These are phyloP conservation scores for Penicillium brevicompactum DNA, from an alignment of 2,329 filamentous ascomycete species.

Conservation along the genomic window DNA sequence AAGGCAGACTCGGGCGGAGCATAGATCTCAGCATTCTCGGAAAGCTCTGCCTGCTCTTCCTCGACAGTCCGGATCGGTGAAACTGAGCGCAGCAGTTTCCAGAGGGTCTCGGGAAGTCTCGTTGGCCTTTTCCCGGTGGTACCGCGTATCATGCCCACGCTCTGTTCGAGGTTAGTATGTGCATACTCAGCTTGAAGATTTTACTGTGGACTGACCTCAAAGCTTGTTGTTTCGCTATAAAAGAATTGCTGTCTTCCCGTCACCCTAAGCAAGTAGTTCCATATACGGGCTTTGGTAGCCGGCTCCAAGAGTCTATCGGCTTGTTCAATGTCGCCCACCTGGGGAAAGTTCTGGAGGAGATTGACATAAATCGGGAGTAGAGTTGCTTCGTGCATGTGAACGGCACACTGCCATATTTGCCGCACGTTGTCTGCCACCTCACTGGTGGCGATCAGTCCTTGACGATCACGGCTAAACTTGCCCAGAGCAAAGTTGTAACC, in stretches of 20 bases:
- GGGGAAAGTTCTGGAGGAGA: background rate
- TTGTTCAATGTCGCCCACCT: background rate
- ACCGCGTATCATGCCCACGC: background rate
- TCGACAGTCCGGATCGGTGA: background rate
- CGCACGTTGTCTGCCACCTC: background rate
- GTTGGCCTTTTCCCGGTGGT: background rate
- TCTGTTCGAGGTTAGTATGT: background rate
- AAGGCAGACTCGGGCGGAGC: background rate
- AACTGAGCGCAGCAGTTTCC: background rate
- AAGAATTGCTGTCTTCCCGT: background rate
- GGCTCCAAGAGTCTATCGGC: background rate
- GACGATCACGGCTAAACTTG: background rate
- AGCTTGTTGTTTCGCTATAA: background rate
- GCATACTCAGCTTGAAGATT: background rate
- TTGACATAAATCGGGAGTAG: slow-evolving; percentile 1
- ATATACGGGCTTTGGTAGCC: background rate
- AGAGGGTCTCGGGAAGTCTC: background rate
- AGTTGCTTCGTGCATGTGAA: background rate
- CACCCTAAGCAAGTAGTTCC: background rate
- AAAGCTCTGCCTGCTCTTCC: slow-evolving; percentile 2
- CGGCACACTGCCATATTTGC: background rate
- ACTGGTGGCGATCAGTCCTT: background rate
- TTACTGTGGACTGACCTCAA: background rate
- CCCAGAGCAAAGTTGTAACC: background rate
- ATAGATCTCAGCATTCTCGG: background rate